These are phyloP conservation scores for Didymella pomorum DNA, from an alignment of 2,329 filamentous ascomycete species.

Conservation along the genomic window DNA sequence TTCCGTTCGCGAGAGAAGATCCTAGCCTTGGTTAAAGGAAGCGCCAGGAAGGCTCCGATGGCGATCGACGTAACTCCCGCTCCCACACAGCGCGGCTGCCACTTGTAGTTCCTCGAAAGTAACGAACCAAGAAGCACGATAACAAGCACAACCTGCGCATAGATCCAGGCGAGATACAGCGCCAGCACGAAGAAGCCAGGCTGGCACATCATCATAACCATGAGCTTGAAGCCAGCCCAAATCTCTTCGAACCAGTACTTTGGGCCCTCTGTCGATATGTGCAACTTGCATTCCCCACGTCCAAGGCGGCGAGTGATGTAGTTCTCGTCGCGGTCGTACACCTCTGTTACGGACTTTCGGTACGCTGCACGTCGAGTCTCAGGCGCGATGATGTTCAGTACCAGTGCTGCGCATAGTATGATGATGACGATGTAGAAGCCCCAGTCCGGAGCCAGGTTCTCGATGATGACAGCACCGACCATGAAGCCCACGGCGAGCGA, in stretches of 20 bases:
- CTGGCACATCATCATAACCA: slow-evolving; percentile 74
- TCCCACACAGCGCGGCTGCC: slow-evolving; percentile 71
- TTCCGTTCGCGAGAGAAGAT: slow-evolving; percentile 71
- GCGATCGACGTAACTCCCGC: slow-evolving; percentile 71
- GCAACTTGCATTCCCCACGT: slow-evolving; percentile 78
- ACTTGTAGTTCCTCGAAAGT: slow-evolving; percentile 72
- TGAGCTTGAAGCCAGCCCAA: slow-evolving; percentile 72
- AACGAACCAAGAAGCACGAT: slow-evolving; percentile 75
- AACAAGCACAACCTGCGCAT: slow-evolving; percentile 76
- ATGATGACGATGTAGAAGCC: slow-evolving; percentile 79
- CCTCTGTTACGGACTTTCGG: slow-evolving; percentile 71
- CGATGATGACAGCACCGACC: slow-evolving; percentile 74
- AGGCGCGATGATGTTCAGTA: slow-evolving; percentile 75
- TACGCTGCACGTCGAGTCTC: slow-evolving; percentile 75
- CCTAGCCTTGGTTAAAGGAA: slow-evolving; percentile 77
- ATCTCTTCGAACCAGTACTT: slow-evolving; percentile 81
- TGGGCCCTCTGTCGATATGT: slow-evolving; percentile 74
- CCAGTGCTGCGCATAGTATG: slow-evolving; percentile 68
- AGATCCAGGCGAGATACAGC: slow-evolving; percentile 80
- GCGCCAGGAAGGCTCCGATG: slow-evolving; percentile 72
- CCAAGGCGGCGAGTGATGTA: slow-evolving; percentile 65
- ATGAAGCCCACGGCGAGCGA: slow-evolving; percentile 76
- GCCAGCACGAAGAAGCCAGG: slow-evolving; percentile 76
- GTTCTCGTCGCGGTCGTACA: slow-evolving; percentile 57
- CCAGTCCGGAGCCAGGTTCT: slow-evolving; percentile 70